A percentile compares a stretch with the other conserved stretches of the same genome.
Evolutionary conservation across 108 stramenopile species (phyloP).

Genomic region (Pelagomonas calceolata): DNA sequence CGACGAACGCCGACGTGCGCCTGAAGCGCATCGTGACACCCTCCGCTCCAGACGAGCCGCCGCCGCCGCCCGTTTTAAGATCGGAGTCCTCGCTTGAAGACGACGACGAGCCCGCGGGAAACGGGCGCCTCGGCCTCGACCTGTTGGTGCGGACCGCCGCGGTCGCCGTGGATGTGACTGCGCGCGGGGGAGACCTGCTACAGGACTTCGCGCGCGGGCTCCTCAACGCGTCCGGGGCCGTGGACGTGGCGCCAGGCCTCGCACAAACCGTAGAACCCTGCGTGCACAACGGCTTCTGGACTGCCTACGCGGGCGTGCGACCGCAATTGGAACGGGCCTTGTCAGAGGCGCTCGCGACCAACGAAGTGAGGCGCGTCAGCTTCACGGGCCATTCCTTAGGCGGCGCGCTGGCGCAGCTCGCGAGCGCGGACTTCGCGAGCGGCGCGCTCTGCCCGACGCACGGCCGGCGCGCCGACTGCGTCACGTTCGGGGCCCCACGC

Average conservation of each 20-base stretch:
- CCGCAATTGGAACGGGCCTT: constrained; percentile 12
- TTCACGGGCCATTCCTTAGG: constrained; percentile 56
- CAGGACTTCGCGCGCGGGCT: neutral
- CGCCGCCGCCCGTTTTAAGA: too few species aligned
- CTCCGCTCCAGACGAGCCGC: too few species aligned
- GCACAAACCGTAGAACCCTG: neutral
- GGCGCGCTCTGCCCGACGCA: neutral
- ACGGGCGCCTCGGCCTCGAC: neutral
- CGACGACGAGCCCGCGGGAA: neutral
- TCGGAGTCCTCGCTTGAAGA: neutral
- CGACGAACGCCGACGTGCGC: neutral
- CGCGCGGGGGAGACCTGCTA: neutral
- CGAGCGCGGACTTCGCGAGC: constrained; percentile 52
- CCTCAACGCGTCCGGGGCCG: neutral
- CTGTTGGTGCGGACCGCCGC: neutral
- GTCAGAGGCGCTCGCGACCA: constrained; percentile 12
- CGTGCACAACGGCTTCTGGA: neutral
- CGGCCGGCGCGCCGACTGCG: constrained; percentile 6
- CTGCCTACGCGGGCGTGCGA: constrained; percentile 7
- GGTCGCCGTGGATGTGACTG: neutral
- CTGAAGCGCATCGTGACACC: neutral
- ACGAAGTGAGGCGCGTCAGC: constrained; percentile 12
- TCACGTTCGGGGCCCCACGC: constrained; percentile 31
- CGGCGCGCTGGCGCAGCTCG: constrained; percentile 64
- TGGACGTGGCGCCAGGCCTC: neutral